Evolutionary conservation across 2,329 filamentous ascomycete genomes (phyloP), one percentile per base, ranked within the genome.

Genomic region (Hypoxylon sp.): DNA sequence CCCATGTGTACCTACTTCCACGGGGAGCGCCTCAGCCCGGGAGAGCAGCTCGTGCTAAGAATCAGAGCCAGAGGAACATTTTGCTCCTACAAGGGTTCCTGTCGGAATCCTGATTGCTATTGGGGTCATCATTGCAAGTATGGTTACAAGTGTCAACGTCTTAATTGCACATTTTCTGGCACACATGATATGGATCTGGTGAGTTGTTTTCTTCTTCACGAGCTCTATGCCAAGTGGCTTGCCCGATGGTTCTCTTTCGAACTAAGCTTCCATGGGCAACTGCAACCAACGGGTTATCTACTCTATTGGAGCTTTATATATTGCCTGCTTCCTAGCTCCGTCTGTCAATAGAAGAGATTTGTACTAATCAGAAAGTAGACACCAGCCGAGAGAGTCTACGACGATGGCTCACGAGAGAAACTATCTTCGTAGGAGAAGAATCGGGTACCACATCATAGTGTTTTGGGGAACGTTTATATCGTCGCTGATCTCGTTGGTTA

Each of bases 51-150:
- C 14, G 43, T 65, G 6, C 21, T 65, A 19, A 41, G 38, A 13
- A 30, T 13, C 10, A 67, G 38, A 32, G 64, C 67, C 7, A 60
- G 67, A 11, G 38, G 45, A 23, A 43, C 41, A 2, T 21, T 45
- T 0, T 70, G 67, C 14, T 14, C 19, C 17, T 28, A 30, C 9
- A 49, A 46, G 36, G 17, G 43, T 11, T 4, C 43, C 3, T 70
- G 67, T n/a, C 50, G 32, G 5, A 56, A 53, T 1, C 3, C 14
- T 5, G 61, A 62, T 3, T 70, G 67, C 45, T 45, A 46, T 21
- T 70, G 64, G 64, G 67, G 64, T 49, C 67, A 70, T 21, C 58
- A 70, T 43, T 70, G 67, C 50, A 70, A 36, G 45, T 65, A 52
- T 25, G 60, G 45, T 6, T n/a, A 45, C 28, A 67, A 51, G 19